These are phyloP conservation scores for Aurantiochytrium sp. DNA, from an alignment of 108 stramenopile genomes.

Conservation along the genomic window DNA sequence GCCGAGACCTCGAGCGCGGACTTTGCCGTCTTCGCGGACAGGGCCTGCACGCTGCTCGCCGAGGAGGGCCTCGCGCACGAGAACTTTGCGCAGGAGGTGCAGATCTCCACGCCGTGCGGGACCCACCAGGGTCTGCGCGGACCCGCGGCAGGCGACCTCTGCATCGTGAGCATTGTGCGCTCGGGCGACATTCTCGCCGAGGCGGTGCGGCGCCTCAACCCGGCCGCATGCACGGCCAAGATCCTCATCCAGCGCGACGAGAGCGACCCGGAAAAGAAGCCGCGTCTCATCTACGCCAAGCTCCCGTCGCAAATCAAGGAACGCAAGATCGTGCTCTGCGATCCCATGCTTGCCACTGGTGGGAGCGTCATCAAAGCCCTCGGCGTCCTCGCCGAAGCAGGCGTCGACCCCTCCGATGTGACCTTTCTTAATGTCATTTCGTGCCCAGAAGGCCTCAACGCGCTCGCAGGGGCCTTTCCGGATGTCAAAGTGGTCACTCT, in stretches of 20 bases:
- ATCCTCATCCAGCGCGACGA: constrained; percentile 96
- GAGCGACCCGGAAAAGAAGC: constrained; percentile 66
- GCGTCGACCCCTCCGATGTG: constrained; percentile 67
- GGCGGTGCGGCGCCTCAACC: constrained; percentile 71
- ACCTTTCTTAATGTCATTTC: constrained; percentile 90
- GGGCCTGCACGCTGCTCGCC: constrained; percentile 58
- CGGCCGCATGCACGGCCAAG: constrained; percentile 75
- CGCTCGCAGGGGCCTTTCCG: constrained; percentile 58
- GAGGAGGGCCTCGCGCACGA: constrained; percentile 79
- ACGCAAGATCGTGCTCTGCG: constrained; percentile 79
- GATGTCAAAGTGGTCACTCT: constrained; percentile 77
- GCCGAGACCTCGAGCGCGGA: neutral
- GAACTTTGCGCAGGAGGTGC: constrained; percentile 41
- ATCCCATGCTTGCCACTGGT: constrained; percentile 99
- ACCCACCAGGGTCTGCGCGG: constrained; percentile 53
- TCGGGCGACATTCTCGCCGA: constrained; percentile 84
- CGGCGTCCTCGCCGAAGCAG: constrained; percentile 57
- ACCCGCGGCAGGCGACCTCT: constrained; percentile 50
- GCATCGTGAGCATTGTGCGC: constrained; percentile 82
- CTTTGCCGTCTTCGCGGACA: neutral
- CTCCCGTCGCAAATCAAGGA: constrained; percentile 70
- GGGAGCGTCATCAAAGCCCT: constrained; percentile 81
- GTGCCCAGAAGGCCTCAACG: constrained; percentile 85
- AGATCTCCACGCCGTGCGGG: constrained; percentile 71
- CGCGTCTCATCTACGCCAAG: constrained; percentile 83